Evolutionary conservation across 371 early-diverging fungal genomes (phyloP), one percentile per base, ranked within the genome.

Genomic region (Syncephalis plumigaleata): DNA sequence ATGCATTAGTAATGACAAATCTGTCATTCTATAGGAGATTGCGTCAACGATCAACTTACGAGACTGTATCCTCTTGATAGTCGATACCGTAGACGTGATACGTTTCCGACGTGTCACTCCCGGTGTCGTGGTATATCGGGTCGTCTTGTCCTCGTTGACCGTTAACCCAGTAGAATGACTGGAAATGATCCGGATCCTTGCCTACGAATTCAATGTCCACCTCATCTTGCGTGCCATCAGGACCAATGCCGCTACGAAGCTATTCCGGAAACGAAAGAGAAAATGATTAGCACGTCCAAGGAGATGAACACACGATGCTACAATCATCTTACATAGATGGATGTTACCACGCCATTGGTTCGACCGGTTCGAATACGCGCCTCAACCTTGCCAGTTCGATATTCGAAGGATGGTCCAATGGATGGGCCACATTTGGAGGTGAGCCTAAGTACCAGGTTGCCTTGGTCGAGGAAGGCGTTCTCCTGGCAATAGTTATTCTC

Each of bases 191-290:
- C 11, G 61, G 58, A 49, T 70, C 58, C 4, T 54, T 50, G 15
- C 81, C 79, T 16, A 77, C 73, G 50, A 66, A 67, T 63, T 83
- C 81, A 60, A 74, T 80, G 54, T 81, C 81, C 45, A 81, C 75
- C 55, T 81, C 81, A 49, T 81, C 81, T 31, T 31, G 31, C 7
- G 7, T 31, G 11, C 31, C 31, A 31, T 31, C 31, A 31, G 31
- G 31, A 11, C 31, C 31, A 7, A 31, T 11, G 31, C 31, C 31
- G 11, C 31, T 31, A 11, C 31, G 31, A 31, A 31, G 31, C 31
- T 31, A 31, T 31, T 31, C 31, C 36, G 40, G 40, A 21, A 47
- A 23, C 9, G 26, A 16, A 39, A 40, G 21, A 15, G 27, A 45
- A 8, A 45, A 5, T 45, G 31, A 26, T 45, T 26, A 25, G 24